Conservation (phyloP, 129 eudicot genomes). For the carrot (Daucus carota) region DNA sequence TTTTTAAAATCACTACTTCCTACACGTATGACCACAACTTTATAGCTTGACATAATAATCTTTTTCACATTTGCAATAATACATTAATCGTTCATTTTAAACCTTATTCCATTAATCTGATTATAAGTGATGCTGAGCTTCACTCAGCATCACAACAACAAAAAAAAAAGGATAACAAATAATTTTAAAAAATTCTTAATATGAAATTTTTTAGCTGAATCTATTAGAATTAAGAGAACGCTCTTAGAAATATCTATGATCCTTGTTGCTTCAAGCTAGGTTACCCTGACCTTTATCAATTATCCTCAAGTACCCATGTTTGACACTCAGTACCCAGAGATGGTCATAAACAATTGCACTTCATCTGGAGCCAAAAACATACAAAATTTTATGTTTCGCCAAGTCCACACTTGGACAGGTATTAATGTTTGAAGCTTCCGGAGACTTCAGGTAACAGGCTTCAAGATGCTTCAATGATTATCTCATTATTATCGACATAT, state of each 20-base stretch:
- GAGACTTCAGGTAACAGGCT: no score
- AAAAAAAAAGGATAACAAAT: not conserved
- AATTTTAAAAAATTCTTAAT: not conserved
- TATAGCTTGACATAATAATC: not conserved
- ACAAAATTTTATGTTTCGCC: not conserved
- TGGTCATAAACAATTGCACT: not conserved
- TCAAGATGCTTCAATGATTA: not conserved
- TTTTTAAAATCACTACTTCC: not conserved
- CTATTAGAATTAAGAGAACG: not conserved
- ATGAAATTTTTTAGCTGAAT: not conserved
- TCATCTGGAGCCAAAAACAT: not conserved
- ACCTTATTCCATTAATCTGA: not conserved
- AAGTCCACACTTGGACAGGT: not conserved
- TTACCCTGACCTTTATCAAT: not conserved
- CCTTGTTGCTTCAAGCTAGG: not conserved
- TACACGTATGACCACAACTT: not conserved
- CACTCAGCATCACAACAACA: no score
- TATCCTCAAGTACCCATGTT: not conserved
- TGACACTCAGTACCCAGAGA: not conserved
- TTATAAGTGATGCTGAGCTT: not conserved
- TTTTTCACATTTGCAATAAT: not conserved
- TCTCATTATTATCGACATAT: not conserved
- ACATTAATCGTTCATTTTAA: not conserved
- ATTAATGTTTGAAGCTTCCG: no score
- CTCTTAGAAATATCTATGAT: not conserved